Base-by-base conservation (phyloP, 495 filamentous ascomycete genomes). In the Acidiella bohemica region DNA sequence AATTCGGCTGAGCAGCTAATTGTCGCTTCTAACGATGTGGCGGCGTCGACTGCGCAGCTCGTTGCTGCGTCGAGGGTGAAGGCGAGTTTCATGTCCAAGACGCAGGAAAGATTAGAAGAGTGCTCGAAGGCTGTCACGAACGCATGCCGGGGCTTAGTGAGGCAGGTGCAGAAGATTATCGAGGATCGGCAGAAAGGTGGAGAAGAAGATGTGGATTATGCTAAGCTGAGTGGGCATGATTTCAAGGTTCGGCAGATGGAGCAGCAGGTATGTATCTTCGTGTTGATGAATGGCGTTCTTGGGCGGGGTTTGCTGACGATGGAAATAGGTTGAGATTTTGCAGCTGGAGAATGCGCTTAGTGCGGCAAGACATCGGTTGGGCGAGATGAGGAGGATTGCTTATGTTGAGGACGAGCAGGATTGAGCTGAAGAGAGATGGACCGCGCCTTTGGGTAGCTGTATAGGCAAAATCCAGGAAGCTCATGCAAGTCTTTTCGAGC, bases 211-310 rank as follows among this genome's bases (percentile, higher is more conserved):
- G 75, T 90, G 22, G 87, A 97, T 58, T 97, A 95, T 59, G 65
- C 70, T 0, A 82, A 82, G 60, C 64, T 96, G 25, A 84, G 81
- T 51, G 72, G 78, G 35, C 85, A 93, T 62, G 90, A 96, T 66
- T 95, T 97, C 69, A 97, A 97, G 67, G 84, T 94, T 11, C 72
- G 79, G 54, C 86, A 97, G 68, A 97, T 97, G 92, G 88, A 97
- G 66, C 92, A 97, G 60, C 92, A 97, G 83, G 87, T 94, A 68
- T 48, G 76, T 72, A 10, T 36, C 42, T 13, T 53, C 12, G 6
- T 31, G 40, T 27, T 41, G 32, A 28, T 41, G 43, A n/a, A 27
- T 27, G 25, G 25, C 7, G 31, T 36, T 22, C 7, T 27, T 20
- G 31, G 20, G 27, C 47, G 34, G 42, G 13, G 18, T 32, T n/a